A percentile compares a stretch with the other conserved stretches of the same genome.
phyloP scores from a whole-genome alignment of 768 basidiomycete genomes.

The Cystobasidium tubakii region DNA sequence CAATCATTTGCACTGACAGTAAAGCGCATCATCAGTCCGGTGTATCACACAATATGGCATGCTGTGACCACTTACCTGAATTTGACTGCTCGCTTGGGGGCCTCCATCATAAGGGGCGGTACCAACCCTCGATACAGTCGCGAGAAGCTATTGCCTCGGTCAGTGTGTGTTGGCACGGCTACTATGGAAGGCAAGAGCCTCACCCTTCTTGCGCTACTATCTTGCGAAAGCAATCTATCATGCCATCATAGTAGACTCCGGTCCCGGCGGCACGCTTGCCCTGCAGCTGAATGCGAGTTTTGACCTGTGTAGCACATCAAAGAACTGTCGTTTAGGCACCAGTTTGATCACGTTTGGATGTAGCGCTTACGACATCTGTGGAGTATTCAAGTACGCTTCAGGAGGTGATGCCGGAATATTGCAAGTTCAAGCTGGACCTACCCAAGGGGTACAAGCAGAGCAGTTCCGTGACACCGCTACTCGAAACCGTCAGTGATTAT shows the following conservation, averaged over 20 bases:
- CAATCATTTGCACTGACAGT: conserved; percentile 72
- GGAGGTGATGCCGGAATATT: not conserved
- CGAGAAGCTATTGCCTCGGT: conserved; percentile 56
- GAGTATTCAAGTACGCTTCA: not conserved
- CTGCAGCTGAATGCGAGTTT: conserved; percentile 97
- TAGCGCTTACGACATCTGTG: conserved; percentile 67
- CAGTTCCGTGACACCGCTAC: conserved; percentile 56
- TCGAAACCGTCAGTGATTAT: not conserved
- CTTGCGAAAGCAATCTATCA: conserved; percentile 72
- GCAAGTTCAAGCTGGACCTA: conserved; percentile 53
- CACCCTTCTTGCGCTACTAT: conserved; percentile 91
- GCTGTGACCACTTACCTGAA: conserved; percentile 40
- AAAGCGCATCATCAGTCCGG: too few relatives aligned
- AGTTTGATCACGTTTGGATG: too few relatives aligned
- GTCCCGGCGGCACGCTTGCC: conserved; percentile 70
- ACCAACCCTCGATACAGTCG: conserved; percentile 90
- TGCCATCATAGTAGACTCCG: conserved; percentile 48
- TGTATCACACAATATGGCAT: not conserved
- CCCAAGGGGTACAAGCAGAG: conserved; percentile 81
- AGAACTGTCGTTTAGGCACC: too few relatives aligned
- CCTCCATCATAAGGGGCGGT: conserved; percentile 91
- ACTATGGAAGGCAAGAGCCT: conserved; percentile 29
- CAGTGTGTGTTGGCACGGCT: not conserved
- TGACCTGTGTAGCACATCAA: conserved; percentile 65
- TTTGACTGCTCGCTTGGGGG: conserved; percentile 96